Percentiles rank a stretch among this genome's conserved stretches.
These are phyloP conservation scores for Yarrowia sp. DNA, from an alignment of 805 yeast species.

Conservation along the genomic window DNA sequence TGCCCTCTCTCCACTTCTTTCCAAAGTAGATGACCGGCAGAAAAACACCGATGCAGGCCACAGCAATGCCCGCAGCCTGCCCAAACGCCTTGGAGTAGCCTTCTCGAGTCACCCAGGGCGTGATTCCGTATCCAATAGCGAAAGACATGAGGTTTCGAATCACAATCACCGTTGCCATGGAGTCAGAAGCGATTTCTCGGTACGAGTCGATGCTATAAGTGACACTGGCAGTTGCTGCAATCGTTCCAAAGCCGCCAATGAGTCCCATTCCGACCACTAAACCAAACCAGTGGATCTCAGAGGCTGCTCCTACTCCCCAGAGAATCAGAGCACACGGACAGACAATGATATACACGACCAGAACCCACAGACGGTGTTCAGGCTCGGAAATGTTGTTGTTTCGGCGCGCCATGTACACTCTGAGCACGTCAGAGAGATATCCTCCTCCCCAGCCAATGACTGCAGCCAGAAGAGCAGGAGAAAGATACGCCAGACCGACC, in stretches of 20 bases:
- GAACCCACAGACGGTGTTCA: conserved; percentile 52
- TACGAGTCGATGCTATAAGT: conserved; percentile 50
- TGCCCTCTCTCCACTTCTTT: conserved; percentile 5
- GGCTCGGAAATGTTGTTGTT: conserved; percentile 48
- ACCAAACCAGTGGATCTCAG: conserved; percentile 49
- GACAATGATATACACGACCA: conserved; percentile 43
- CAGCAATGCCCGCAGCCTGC: not conserved
- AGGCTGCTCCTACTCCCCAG: conserved; percentile 55
- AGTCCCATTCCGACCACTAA: conserved; percentile 48
- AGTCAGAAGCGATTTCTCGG: conserved; percentile 45
- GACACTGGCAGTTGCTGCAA: conserved; percentile 46
- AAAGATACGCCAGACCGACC: conserved; percentile 11
- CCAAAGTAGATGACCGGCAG: not conserved
- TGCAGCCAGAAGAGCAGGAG: not conserved
- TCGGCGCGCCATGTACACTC: conserved; percentile 28
- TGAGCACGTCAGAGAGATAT: not conserved
- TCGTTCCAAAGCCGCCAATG: conserved; percentile 46
- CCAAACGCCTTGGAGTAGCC: conserved; percentile 48
- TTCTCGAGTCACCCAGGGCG: conserved; percentile 48
- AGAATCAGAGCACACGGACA: conserved; percentile 49
- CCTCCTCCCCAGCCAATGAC: conserved; percentile 1
- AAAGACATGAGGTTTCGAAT: conserved; percentile 51
- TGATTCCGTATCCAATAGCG: conserved; percentile 51
- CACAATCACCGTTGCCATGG: conserved; percentile 49
- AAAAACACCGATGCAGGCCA: conserved; percentile 2